Evolutionary conservation across 345 rosid species (phyloP), one percentile per base, ranked within the genome.

Genomic region (Raphanus sativus): DNA sequence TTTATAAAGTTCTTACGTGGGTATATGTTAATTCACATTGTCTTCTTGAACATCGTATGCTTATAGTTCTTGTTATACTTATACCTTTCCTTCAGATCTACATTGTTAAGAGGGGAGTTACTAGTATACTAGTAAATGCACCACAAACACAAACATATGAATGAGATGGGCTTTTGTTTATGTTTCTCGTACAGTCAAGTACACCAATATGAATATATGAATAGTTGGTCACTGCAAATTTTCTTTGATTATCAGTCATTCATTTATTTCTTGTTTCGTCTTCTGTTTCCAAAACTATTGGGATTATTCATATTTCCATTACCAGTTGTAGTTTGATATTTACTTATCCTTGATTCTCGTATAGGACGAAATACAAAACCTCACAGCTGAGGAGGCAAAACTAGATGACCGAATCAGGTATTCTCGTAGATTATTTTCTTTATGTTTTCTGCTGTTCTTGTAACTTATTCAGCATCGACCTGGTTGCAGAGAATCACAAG

Each of bases 351-450:
- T n/a, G 17, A 71, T 71, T 24, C 54, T 71, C 5, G 16, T 70
- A 79, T 85, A 91, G 98, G 94, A 92, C 59, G 97, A 89, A 84
- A 88, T 91, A 72, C 90, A 88, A 76, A 87, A 78, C 82, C 98
- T 92, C 60, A 77, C 84, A 59, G 74, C 83, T 62, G 89, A 91
- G 75, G 98, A 95, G 74, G 86, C 68, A 63, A 74, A 84, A 81
- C 77, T 92, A 59, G 83, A 80, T 75, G 63, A 80, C 63, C 76
- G 60, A 48, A 80, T 80, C 62, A 80, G 83, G 83, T 80, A 75
- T 68, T 38, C 12, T 68, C 38, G 6, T 11, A 15, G 29, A 70
- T 50, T 8, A 59, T 25, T 34, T 55, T 24, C 42, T 25, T 71
- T 65, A n/a, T 16, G 4, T 60, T 65, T 45, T 60, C 38, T 65